Evolutionary conservation across 108 stramenopile species (phyloP).

Genomic region (Stephanodiscus minutulus): DNA sequence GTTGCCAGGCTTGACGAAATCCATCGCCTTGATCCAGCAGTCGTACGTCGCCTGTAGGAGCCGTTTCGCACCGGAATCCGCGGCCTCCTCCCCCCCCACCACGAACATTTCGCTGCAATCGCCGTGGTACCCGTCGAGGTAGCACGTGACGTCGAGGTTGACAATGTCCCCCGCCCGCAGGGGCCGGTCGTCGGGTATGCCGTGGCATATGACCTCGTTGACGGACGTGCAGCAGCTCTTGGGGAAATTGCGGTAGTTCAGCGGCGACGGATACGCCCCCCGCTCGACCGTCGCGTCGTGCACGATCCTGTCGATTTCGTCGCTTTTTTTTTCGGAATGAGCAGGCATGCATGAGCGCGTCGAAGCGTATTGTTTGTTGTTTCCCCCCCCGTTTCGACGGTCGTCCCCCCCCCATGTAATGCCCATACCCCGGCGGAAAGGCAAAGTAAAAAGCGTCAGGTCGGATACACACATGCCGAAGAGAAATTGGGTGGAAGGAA

Average conservation of each 20-base stretch:
- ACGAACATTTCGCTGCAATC: constrained; percentile 97
- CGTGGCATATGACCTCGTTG: constrained; percentile 98
- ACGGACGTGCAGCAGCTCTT: constrained; percentile 95
- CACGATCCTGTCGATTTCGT: constrained; percentile 91
- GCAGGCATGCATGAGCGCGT: too few relatives aligned
- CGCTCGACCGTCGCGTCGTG: constrained; percentile 66
- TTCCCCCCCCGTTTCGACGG: too few relatives aligned
- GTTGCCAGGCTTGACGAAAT: constrained; percentile 69
- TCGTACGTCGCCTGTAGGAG: constrained; percentile 87
- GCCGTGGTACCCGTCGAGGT: constrained; percentile 91
- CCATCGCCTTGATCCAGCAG: constrained; percentile 73
- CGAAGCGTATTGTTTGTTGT: too few relatives aligned
- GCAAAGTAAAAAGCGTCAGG: not conserved
- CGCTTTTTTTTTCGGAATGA: constrained; percentile 29
- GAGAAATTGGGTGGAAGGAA: not conserved
- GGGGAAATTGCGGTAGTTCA: constrained; percentile 96
- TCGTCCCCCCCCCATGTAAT: too few relatives aligned
- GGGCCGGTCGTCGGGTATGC: constrained; percentile 91
- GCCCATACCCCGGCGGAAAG: too few relatives aligned
- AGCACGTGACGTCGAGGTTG: constrained; percentile 93
- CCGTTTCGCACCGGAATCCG: constrained; percentile 46
- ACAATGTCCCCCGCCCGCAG: constrained; percentile 90
- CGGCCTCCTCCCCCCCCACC: constrained; percentile 74
- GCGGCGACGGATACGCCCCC: constrained; percentile 84
- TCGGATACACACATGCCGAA: not conserved